phyloP scores from a whole-genome alignment of 1,284 basidiomycete genomes.

The Gastroboletus turbinatus region DNA sequence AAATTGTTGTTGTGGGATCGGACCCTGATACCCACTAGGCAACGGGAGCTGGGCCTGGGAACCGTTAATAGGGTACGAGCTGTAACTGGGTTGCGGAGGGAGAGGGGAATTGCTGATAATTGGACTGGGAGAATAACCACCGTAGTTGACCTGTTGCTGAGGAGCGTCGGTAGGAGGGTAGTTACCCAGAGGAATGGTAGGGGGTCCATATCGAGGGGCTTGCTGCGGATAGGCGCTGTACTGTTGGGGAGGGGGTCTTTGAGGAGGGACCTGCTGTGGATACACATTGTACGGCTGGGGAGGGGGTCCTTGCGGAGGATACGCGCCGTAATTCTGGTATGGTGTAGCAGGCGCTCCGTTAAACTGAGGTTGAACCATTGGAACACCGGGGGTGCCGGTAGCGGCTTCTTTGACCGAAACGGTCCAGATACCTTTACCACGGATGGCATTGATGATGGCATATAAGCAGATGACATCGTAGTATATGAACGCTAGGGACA shows the following conservation, averaged over 20 bases:
- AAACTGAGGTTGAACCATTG: slow-evolving; percentile 11
- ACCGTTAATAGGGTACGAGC: slow-evolving; percentile 7
- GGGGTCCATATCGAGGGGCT: not conserved
- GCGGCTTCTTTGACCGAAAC: slow-evolving; percentile 23
- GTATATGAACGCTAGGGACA: slow-evolving; percentile 26
- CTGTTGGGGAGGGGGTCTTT: not conserved
- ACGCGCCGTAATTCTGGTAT: slow-evolving; percentile 3
- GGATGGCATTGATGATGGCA: slow-evolving; percentile 23
- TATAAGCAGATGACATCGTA: slow-evolving; percentile 21
- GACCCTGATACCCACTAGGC: slow-evolving; percentile 14
- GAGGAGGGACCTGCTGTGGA: not conserved
- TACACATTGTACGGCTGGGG: slow-evolving; percentile 9
- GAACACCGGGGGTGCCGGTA: not conserved
- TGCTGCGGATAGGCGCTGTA: not conserved
- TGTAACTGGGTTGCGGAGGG: slow-evolving; percentile 19
- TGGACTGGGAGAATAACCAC: slow-evolving; percentile 7
- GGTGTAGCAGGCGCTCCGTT: not conserved
- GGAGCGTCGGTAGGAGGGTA: not conserved
- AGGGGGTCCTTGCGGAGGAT: not conserved
- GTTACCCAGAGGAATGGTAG: not conserved
- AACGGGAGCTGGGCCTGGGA: slow-evolving; percentile 9
- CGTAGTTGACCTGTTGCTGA: slow-evolving; percentile 1
- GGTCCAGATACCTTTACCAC: slow-evolving; percentile 25
- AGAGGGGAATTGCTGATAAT: not conserved
- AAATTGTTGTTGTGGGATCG: not conserved